Conservation (phyloP, 179 eudicot species). For the Gypsophila paniculata region DNA sequence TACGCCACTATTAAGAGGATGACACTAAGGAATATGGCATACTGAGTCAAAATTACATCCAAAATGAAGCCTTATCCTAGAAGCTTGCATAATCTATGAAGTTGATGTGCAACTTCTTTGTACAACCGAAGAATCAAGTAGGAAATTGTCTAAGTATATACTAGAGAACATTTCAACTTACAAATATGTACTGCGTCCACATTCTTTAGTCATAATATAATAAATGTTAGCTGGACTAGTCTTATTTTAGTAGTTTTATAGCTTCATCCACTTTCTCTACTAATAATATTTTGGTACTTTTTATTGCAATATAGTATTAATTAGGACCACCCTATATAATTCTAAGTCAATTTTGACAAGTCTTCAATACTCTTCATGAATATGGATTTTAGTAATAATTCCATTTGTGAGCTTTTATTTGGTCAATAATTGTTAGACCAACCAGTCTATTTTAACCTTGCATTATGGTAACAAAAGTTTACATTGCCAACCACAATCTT, state of each 20-base stretch:
- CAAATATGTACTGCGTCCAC: background rate
- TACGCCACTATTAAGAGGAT: no score
- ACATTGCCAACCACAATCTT: no score
- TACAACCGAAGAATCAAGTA: background rate
- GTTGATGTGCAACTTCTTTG: background rate
- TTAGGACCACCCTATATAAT: background rate
- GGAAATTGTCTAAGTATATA: background rate
- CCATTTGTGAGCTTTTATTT: background rate
- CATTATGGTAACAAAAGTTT: no score
- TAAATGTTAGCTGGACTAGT: background rate
- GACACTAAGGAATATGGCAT: no score
- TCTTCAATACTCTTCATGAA: background rate
- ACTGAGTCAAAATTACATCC: background rate
- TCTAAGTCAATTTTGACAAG: constrained; percentile 5
- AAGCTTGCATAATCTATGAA: background rate
- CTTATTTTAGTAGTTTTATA: background rate
- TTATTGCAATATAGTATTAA: no score
- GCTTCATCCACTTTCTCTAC: background rate
- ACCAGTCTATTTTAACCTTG: no score
- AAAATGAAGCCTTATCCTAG: background rate
- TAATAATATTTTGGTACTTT: background rate
- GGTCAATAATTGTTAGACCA: background rate
- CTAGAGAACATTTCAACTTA: background rate
- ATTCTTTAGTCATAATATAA: background rate
- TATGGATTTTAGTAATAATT: background rate